These are phyloP conservation scores for Aureobasidium mangrovei DNA, from an alignment of 2,329 filamentous ascomycete genomes.

Conservation along the genomic window DNA sequence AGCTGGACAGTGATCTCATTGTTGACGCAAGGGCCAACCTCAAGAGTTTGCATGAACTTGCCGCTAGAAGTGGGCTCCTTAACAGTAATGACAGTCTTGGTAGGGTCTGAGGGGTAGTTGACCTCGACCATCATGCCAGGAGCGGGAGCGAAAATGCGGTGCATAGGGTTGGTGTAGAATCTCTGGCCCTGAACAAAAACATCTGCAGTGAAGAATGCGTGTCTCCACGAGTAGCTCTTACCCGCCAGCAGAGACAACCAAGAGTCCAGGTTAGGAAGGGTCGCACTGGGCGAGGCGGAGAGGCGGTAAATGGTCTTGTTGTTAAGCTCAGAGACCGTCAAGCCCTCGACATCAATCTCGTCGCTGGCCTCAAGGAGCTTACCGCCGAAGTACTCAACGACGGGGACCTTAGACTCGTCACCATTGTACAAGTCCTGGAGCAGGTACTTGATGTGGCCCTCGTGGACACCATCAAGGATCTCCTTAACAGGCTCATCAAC, in stretches of 20 bases:
- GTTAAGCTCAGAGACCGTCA: constrained; percentile 71
- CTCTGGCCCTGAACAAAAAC: constrained; percentile 92
- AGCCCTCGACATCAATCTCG: constrained; percentile 71
- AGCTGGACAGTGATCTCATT: constrained; percentile 81
- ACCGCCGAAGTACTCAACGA: constrained; percentile 91
- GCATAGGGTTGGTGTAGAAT: constrained; percentile 94
- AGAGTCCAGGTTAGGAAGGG: constrained; percentile 67
- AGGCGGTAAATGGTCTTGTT: constrained; percentile 79
- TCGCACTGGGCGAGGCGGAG: constrained; percentile 62
- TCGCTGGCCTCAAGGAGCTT: constrained; percentile 65
- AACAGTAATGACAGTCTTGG: constrained; percentile 76
- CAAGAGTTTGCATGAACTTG: constrained; percentile 79
- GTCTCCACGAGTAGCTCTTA: constrained; percentile 78
- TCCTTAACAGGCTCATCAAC: constrained; percentile 92
- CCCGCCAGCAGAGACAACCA: constrained; percentile 89
- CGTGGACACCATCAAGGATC: constrained; percentile 84
- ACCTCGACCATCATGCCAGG: constrained; percentile 88
- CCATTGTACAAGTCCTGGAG: constrained; percentile 71
- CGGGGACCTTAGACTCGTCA: constrained; percentile 65
- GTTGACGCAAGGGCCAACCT: constrained; percentile 65
- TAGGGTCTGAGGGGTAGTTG: constrained; percentile 66
- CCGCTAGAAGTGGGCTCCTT: constrained; percentile 80
- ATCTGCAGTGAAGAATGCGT: constrained; percentile 88
- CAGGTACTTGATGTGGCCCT: constrained; percentile 73
- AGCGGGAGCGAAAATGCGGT: constrained; percentile 78